Conservation (phyloP, 1,139 yeast genomes). For the Yamadazyma buinensis region DNA sequence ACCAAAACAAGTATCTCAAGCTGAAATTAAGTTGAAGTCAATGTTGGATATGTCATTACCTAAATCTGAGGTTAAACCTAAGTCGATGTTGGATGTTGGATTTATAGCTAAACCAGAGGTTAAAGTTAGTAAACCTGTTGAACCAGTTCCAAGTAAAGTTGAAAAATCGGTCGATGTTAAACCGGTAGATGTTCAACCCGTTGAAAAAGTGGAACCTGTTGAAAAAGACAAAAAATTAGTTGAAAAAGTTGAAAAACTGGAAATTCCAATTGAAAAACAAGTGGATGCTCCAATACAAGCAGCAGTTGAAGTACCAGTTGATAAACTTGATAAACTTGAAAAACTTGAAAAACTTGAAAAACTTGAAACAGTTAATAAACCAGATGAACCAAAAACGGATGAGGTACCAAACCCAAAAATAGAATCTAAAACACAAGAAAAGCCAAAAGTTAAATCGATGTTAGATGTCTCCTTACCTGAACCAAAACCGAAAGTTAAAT, state of each 20-base stretch:
- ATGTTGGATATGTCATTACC: constrained; percentile 17
- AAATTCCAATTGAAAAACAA: too few relatives aligned
- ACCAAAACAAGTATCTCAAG: constrained; percentile 5
- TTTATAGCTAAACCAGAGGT: too few relatives aligned
- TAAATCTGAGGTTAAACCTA: constrained; percentile 4
- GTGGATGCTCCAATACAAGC: too few relatives aligned
- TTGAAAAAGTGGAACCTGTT: too few relatives aligned
- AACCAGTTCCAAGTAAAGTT: neutral
- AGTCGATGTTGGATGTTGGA: constrained; percentile 11
- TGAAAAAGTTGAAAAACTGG: too few relatives aligned
- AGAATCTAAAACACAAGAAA: too few relatives aligned
- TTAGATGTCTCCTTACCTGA: constrained; percentile 14
- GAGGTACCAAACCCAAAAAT: too few relatives aligned
- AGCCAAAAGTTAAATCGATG: constrained; percentile 11
- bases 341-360: neutral
- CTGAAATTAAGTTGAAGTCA: constrained; percentile 7
- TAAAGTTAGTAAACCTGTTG: neutral
- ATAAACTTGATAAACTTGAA: neutral
- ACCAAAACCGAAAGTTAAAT: constrained; percentile 8
- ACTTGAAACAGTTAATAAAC: neutral
- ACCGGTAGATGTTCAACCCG: too few relatives aligned
- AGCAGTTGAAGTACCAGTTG: too few relatives aligned
- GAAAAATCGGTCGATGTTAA: too few relatives aligned
- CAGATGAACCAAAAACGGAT: too few relatives aligned
- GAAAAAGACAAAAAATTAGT: too few relatives aligned